Evolutionary conservation across 805 yeast genomes (phyloP).

Genomic region (Candida takata): DNA sequence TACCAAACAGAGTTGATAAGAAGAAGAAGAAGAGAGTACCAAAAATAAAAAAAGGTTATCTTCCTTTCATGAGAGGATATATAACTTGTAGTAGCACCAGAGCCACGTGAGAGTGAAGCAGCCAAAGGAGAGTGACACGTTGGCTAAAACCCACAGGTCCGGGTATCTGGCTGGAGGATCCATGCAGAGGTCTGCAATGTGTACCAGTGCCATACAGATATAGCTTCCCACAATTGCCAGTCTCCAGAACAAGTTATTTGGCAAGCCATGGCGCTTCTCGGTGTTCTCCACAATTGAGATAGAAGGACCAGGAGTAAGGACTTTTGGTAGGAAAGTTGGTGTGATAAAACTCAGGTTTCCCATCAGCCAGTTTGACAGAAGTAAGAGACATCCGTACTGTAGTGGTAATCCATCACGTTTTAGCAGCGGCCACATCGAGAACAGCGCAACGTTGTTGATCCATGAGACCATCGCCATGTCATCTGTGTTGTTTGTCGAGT

Average conservation of each 20-base stretch:
- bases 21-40: too few species aligned
- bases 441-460: conserved; percentile 78
- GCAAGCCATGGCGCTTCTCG: conserved; percentile 38
- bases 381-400: conserved; percentile 59
- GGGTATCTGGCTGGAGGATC: conserved; percentile 60
- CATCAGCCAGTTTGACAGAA: conserved; percentile 73
- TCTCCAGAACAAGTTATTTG: conserved; percentile 43
- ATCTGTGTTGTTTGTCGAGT: conserved; percentile 44
- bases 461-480: conserved; percentile 73
- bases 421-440: conserved; percentile 84
- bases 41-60: too few species aligned
- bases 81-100: conserved; percentile 65
- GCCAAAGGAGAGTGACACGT: conserved; percentile 65
- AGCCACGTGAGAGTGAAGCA: conserved; percentile 72
- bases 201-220: conserved; percentile 42
- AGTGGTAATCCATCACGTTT: conserved; percentile 65
- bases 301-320: conserved; percentile 39
- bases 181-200: conserved; percentile 42
- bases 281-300: conserved; percentile 26
- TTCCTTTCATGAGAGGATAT: conserved; percentile 26
- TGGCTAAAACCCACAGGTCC: conserved; percentile 79
- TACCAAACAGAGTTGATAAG: too few species aligned
- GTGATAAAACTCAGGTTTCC: conserved; percentile 55
- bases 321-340: conserved; percentile 34
- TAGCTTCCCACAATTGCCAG: conserved; percentile 46